Evolutionary conservation across 1,284 basidiomycete genomes (phyloP), one percentile per base, ranked within the genome.

Genomic region (Rugosomyces carneus): DNA sequence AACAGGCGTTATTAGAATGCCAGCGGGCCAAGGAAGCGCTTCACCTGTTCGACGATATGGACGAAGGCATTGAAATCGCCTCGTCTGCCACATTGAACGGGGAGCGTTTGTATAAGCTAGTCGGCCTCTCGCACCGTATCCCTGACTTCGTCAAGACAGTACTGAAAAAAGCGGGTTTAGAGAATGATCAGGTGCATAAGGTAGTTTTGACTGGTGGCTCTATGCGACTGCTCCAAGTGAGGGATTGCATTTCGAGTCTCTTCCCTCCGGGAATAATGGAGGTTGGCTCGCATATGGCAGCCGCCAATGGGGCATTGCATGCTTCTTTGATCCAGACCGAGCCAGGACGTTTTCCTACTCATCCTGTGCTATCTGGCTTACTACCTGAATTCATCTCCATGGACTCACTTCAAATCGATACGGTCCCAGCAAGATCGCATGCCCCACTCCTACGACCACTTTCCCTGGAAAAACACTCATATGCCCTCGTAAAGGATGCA

Each of bases 1-100:
- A 19, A 19, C 1, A 31, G 11, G 2, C 24, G 13, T 40, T 47
- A 26, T 23, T 18, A 31, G 40, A 42, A 7, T 42, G 40, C 27
- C 46, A 38, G 13, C 42, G 32, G 20, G 36, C 37, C 13, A 43
- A 47, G 38, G 46, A 47, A 32, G 46, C 36, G 15, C 40, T 47
- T 31, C 21, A 24, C 24, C 5, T 23, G 10, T 37, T 29, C 18
- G 16, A 10, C 5, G 40, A 38, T 18, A 26, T 47, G 16, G 16
- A 32, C 21, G 35, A 42, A 11, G 27, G 32, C 27, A 1, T 38
- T 26, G 13, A 19, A 9, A 16, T 38, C 20, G 40, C 32, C 20
- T 32, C 26, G 19, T 37, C n/a, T 8, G 31, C 3, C 15, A 7
- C 31, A 34, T 27, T 47, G n/a, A 43, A 15, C 32, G 40, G 46